phyloP scores from a whole-genome alignment of 495 filamentous ascomycete species.

The Xylaria longipes region DNA sequence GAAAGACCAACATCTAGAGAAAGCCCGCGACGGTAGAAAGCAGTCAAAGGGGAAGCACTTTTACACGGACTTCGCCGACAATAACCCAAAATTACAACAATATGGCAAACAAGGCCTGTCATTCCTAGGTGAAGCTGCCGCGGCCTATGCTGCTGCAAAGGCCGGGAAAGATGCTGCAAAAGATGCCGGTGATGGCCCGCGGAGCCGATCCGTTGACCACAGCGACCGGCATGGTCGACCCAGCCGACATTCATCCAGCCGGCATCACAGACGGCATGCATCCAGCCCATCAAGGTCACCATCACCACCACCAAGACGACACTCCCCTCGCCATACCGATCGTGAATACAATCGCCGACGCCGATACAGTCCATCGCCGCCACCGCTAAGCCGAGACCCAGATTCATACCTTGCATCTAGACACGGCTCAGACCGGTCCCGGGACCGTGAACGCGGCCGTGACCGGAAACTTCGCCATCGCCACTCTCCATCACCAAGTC shows the following conservation, averaged over 20 bases:
- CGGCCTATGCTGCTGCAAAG: slow-evolving; percentile 36
- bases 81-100: slow-evolving; percentile 35
- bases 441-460: slow-evolving; percentile 22
- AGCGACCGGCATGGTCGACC: slow-evolving; percentile 27
- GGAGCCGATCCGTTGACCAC: slow-evolving; percentile 32
- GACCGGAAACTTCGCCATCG: slow-evolving; percentile 30
- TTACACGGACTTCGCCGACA: slow-evolving; percentile 21
- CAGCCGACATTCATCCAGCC: slow-evolving; percentile 29
- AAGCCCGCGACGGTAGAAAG: slow-evolving; percentile 12
- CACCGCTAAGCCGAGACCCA: slow-evolving; percentile 16
- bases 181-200: background rate
- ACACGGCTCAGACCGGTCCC: slow-evolving; percentile 25
- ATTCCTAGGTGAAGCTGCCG: slow-evolving; percentile 39
- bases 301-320: slow-evolving; percentile 34
- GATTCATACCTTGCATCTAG: slow-evolving; percentile 20
- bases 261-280: slow-evolving; percentile 30
- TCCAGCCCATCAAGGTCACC: slow-evolving; percentile 37
- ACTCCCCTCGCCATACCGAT: slow-evolving; percentile 33
- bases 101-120: slow-evolving; percentile 36
- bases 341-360: slow-evolving; percentile 28
- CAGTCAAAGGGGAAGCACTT: slow-evolving; percentile 21
- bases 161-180: slow-evolving; percentile 26
- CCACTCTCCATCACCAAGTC: slow-evolving; percentile 28
- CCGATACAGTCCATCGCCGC: slow-evolving; percentile 24
- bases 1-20: slow-evolving; percentile 5